These are phyloP conservation scores for Mycothermus thermophilus DNA, from an alignment of 495 filamentous ascomycete genomes.

Conservation along the genomic window DNA sequence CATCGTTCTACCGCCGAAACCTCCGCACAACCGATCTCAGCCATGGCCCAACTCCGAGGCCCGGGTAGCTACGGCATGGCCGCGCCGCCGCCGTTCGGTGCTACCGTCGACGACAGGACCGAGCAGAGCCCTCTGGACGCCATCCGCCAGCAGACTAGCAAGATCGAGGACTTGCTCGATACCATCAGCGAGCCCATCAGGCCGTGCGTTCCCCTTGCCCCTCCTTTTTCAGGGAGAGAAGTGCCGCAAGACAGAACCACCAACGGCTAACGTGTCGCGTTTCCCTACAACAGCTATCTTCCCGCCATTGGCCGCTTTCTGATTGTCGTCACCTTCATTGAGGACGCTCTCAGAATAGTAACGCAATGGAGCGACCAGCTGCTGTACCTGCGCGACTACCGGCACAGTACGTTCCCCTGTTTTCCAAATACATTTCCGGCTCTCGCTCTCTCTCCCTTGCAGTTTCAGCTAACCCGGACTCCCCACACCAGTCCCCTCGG, in stretches of 20 bases:
- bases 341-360: constrained; percentile 89
- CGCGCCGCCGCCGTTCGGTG: constrained; percentile 56
- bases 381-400: constrained; percentile 79
- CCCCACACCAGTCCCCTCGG: constrained; percentile 54
- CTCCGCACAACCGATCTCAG: neutral
- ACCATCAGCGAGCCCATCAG: constrained; percentile 81
- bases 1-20: neutral
- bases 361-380: constrained; percentile 98
- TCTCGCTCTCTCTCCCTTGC: neutral
- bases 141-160: constrained; percentile 89
- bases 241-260: neutral
- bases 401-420: constrained; percentile 58
- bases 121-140: constrained; percentile 78
- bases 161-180: constrained; percentile 92
- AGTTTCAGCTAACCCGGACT: constrained; percentile 8
- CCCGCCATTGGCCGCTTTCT: constrained; percentile 92
- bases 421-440: neutral
- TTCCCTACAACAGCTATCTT: constrained; percentile 50
- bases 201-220: constrained; percentile 55
- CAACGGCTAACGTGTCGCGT: constrained; percentile 1
- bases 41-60: constrained; percentile 92
- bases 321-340: constrained; percentile 96
- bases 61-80: constrained; percentile 92
- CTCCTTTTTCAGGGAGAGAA: neutral
- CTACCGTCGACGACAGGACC: constrained; percentile 36